Conservation (phyloP, 2,329 filamentous ascomycete species). For the Verticillium dahliae region DNA sequence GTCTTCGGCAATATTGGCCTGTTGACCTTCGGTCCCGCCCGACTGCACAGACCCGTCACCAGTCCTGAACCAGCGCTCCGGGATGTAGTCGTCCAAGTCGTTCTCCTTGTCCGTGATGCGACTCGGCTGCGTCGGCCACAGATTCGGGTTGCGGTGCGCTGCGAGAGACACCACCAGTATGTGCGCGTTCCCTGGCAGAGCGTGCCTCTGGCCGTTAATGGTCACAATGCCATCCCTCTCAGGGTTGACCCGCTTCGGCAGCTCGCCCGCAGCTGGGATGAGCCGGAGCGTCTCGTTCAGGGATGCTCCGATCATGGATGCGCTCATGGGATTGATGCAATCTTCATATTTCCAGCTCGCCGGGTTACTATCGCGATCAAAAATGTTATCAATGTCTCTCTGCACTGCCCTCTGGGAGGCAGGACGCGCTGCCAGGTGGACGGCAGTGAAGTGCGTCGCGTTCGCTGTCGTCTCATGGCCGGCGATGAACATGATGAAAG, state of each 20-base stretch:
- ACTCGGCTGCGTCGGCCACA: conserved; percentile 57
- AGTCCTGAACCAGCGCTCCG: conserved; percentile 63
- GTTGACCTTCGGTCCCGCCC: conserved; percentile 9
- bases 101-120: conserved; percentile 32
- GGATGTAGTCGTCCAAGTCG: conserved; percentile 63
- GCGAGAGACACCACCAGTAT: conserved; percentile 51
- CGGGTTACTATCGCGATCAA: conserved; percentile 48
- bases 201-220: conserved; percentile 50
- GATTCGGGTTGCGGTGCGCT: conserved; percentile 61
- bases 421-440: conserved; percentile 62
- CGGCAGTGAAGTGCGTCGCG: conserved; percentile 62
- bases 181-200: conserved; percentile 48
- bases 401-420: conserved; percentile 60
- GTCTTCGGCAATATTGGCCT: conserved; percentile 33
- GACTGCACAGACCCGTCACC: not conserved
- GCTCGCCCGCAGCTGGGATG: conserved; percentile 62
- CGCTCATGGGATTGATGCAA: conserved; percentile 58
- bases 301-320: conserved; percentile 64
- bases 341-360: conserved; percentile 65
- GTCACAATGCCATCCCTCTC: conserved; percentile 48
- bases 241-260: conserved; percentile 59
- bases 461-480: conserved; percentile 80
- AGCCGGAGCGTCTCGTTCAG: conserved; percentile 73
- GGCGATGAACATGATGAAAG: conserved; percentile 62
- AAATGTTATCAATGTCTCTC: conserved; percentile 58